A percentile compares a stretch with the other conserved stretches of the same genome.
Evolutionary conservation across 2,329 filamentous ascomycete species (phyloP).

Genomic region (Chalaropsis thielavioides): DNA sequence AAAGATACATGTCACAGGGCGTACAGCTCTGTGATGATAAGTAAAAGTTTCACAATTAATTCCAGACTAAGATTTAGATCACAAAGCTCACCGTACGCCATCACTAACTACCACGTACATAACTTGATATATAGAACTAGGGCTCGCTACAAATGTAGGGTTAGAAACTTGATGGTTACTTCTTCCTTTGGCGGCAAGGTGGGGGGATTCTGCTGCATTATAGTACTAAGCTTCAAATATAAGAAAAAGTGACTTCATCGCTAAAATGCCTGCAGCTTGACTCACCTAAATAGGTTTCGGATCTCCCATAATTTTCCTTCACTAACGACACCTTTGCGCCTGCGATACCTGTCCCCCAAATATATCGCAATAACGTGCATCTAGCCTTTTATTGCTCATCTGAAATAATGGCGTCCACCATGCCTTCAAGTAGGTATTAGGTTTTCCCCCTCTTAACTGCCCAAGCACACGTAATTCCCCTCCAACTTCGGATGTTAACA

Average conservation of each 20-base stretch:
- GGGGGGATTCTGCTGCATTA: neutral
- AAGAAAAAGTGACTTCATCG: neutral
- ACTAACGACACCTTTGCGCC: neutral
- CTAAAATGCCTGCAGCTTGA: constrained; percentile 3
- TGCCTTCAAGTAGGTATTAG: neutral
- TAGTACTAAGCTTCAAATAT: neutral
- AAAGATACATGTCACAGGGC: too few relatives aligned
- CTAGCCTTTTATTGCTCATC: neutral
- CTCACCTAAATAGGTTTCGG: neutral
- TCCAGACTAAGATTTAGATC: too few relatives aligned
- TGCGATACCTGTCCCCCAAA: neutral
- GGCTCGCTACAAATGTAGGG: too few relatives aligned
- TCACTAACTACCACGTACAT: too few relatives aligned
- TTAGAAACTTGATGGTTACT: too few relatives aligned
- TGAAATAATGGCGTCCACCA: neutral
- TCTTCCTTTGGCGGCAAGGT: neutral
- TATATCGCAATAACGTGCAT: neutral
- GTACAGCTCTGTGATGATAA: too few relatives aligned
- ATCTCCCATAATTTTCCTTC: neutral
- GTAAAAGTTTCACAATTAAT: too few relatives aligned
- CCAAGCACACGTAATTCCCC: neutral
- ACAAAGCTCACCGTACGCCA: too few relatives aligned
- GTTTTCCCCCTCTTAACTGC: neutral
- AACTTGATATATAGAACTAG: too few relatives aligned
- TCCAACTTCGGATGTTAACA: neutral